Percentiles rank a stretch among this genome's conserved stretches.
phyloP scores from a whole-genome alignment of 805 yeast genomes.

The Hanseniaspora thailandica region DNA sequence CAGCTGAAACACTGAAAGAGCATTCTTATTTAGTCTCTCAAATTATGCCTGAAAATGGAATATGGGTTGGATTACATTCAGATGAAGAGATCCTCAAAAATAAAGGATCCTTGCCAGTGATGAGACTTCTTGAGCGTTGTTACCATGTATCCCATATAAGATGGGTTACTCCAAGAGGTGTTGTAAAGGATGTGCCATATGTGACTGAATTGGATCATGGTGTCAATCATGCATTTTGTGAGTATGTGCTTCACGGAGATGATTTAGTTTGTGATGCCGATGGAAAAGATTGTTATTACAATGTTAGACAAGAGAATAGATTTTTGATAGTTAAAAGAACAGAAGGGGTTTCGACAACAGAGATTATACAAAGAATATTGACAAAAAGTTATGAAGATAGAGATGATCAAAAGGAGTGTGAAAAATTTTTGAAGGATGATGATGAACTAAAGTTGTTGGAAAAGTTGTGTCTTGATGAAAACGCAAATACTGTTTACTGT shows the following conservation, averaged over 20 bases:
- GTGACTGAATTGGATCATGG: constrained; percentile 62
- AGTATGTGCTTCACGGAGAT: constrained; percentile 96
- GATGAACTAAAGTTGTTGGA: constrained; percentile 23
- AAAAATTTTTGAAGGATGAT: neutral
- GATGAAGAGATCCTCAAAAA: constrained; percentile 74
- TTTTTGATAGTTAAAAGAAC: constrained; percentile 88
- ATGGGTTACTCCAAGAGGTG: constrained; percentile 54
- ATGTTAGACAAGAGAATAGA: constrained; percentile 71
- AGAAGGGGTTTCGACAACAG: constrained; percentile 89
- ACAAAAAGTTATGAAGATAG: constrained; percentile 18
- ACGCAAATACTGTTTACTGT: constrained; percentile 45
- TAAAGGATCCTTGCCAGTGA: constrained; percentile 93
- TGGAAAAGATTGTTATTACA: constrained; percentile 85
- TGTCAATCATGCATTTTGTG: constrained; percentile 69
- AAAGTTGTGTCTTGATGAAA: constrained; percentile 49
- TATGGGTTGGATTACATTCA: constrained; percentile 62
- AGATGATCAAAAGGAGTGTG: constrained; percentile 1
- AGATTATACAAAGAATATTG: constrained; percentile 81
- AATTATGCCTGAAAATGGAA: neutral
- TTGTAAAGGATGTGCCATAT: constrained; percentile 75
- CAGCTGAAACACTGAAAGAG: constrained; percentile 1
- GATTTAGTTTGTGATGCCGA: constrained; percentile 93
- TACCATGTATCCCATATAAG: constrained; percentile 82
- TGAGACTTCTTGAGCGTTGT: constrained; percentile 67
- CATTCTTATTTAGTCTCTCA: neutral